Base-by-base conservation (phyloP, 495 filamentous ascomycete genomes). In the Neurospora terricola region DNA sequence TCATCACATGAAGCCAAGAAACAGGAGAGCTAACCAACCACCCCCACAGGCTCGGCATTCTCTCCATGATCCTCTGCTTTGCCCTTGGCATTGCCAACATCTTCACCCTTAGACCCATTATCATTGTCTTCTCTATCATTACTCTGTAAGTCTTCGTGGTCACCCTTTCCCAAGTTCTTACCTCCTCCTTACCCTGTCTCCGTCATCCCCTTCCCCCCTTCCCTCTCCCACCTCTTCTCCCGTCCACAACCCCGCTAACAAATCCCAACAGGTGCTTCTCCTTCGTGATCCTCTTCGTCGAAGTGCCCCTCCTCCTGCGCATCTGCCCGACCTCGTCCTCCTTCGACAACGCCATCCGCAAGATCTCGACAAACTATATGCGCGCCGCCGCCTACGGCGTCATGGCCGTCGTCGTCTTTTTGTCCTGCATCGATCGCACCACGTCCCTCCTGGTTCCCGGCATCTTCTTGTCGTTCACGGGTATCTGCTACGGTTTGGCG, bases 351-450 rank as follows among this genome's bases (percentile, higher is more conserved):
- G 92, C 95, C 82, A 95, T 99, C 81, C 94, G 96, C 80, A 88
- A 87, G 68, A 94, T 99, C 85, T 93, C 93, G 48, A 93, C 94
- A 69, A 98, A 97, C 84, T 98, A 92, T 86, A 97, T 95, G 91
- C 94, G 96, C 82, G 95, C 94, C n/a, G 92, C 84, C 70, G 91
- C 97, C 82, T 99, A 99, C 83, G 78, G 82, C 72, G 82, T 88
- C 78, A 93, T 98, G 91, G 92, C 91, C 77, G 76, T 90, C 54
- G 82, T 96, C 40, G 94, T 97, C 80, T 98, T 91, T 89, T 82
- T 95, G 70, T 94, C 92, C 78, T 73, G 90, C 38, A 85, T 94
- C 66, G 75, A 86, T 40, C 77, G 85, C 14, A 80, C 86, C 14
- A 92, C 89, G 27, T 92, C 89, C 74, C 83, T 99, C 80, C 90